Evolutionary conservation across 306 rosid genomes (phyloP).

Genomic region (Castanea sativa): DNA sequence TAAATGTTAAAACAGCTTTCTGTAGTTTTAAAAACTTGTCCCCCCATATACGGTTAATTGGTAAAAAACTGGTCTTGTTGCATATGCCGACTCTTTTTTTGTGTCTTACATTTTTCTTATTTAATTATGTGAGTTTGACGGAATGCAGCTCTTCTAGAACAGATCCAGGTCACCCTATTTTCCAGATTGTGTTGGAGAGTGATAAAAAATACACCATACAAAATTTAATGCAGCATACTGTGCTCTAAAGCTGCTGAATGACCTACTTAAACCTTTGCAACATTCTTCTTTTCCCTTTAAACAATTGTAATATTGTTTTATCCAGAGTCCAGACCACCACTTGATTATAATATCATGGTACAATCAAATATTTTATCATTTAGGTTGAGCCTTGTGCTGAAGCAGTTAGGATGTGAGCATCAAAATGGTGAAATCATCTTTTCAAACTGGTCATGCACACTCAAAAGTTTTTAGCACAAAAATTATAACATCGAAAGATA

Average conservation of each 20-base stretch:
- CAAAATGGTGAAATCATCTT: conserved; percentile 43
- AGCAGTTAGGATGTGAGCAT: conserved; percentile 55
- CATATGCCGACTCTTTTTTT: no score
- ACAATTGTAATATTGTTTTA: conserved; percentile 27
- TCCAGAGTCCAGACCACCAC: background rate
- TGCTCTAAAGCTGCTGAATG: background rate
- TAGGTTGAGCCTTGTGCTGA: conserved; percentile 39
- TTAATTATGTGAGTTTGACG: background rate
- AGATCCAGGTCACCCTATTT: background rate
- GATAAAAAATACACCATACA: background rate
- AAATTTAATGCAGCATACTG: background rate
- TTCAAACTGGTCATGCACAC: conserved; percentile 35
- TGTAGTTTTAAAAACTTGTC: no score
- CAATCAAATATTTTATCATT: conserved; percentile 28
- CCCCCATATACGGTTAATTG: no score
- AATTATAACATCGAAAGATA: conserved; percentile 24
- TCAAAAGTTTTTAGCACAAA: conserved; percentile 26
- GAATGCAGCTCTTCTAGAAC: background rate
- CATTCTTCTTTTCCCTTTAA: conserved; percentile 19
- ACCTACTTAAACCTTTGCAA: conserved; percentile 17
- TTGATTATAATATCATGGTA: conserved; percentile 23
- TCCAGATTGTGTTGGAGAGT: background rate
- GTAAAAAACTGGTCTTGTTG: no score
- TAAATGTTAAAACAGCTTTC: no score
- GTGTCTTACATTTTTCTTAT: no score